Evolutionary conservation across 352 stramenopile species (phyloP), one percentile per base, ranked within the genome.

Genomic region (Pythium coloratum): DNA sequence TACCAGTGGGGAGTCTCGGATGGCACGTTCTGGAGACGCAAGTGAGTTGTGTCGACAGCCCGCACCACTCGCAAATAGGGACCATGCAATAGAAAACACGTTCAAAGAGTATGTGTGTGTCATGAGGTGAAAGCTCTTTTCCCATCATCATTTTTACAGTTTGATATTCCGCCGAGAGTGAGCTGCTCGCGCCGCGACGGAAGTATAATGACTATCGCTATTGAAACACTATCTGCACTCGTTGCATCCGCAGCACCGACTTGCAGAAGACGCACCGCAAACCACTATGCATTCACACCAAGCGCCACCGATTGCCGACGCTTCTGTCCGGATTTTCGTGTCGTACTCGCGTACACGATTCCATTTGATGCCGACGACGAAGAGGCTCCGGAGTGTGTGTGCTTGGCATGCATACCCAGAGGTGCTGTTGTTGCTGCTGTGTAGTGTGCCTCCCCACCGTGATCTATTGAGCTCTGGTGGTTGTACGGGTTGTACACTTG

Each of bases 1-100:
- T 98, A 90, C 70, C 92, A 98, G 69, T 97, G 82, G 75, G 92
- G 90, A 34, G 89, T 97, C 50, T 97, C 91, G 24, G 85, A 97
- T 63, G 83, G 86, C 58, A 94, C 80, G 24, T 91, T 91, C 64
- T 97, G 89, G 90, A 81, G 80, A 56, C 86, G 85, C 73, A 90
- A 93, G 64, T 88, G 66, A 53, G 18, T 6, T 28, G 8, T 14
- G 46, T 12, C 32, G 0, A 13, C 9, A 32, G 18, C 5, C 42
- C 14, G 8, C 16, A 16, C 5, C 18, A 20, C 12, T 3, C 18
- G 3, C 20, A 14, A 16, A 32, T 10, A 6, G 16, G 6, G 3
- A 14, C 5, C 3, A 16, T 55, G 18, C 42, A 14, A 53, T 53
- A 53, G 46, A 53, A 30, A 24, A 30, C 46, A n/a, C 46, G n/a